These are phyloP conservation scores for Aspergillus uvarum DNA, from an alignment of 2,329 filamentous ascomycete genomes.

Conservation along the genomic window DNA sequence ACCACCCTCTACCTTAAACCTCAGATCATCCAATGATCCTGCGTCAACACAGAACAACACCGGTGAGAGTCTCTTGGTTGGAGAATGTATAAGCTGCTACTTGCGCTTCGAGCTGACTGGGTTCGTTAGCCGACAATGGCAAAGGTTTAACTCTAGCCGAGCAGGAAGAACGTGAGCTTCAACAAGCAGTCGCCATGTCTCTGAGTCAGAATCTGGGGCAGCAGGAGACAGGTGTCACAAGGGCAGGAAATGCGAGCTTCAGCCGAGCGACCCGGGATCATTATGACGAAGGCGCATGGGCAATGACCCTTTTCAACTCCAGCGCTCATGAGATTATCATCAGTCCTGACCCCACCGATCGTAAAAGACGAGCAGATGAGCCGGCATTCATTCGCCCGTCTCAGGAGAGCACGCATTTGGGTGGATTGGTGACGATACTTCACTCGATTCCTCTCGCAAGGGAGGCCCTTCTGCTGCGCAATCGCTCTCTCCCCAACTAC, in stretches of 20 bases:
- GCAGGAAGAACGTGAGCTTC: constrained; percentile 46
- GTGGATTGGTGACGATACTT: constrained; percentile 60
- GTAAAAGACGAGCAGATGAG: constrained; percentile 49
- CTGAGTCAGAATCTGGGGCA: constrained; percentile 42
- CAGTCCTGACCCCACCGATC: constrained; percentile 53
- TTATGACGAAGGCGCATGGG: constrained; percentile 58
- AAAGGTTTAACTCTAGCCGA: constrained; percentile 42
- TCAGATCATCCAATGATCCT: constrained; percentile 28
- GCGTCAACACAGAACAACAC: constrained; percentile 29
- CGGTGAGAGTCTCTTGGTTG: constrained; percentile 23
- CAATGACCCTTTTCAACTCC: constrained; percentile 51
- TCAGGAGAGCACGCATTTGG: constrained; percentile 54
- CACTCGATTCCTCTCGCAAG: constrained; percentile 60
- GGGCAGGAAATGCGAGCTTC: constrained; percentile 46
- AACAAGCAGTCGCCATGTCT: constrained; percentile 50
- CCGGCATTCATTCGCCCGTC: constrained; percentile 60
- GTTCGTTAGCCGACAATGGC: constrained; percentile 20
- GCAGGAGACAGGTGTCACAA: constrained; percentile 58
- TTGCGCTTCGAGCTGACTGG: constrained; percentile 18
- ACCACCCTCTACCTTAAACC: constrained; percentile 47
- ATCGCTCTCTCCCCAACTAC: constrained; percentile 50
- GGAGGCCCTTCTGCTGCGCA: constrained; percentile 56
- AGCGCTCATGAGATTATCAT: constrained; percentile 54
- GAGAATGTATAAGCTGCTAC: background rate
- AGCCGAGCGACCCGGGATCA: constrained; percentile 55